A percentile compares a stretch with the other conserved stretches of the same genome.
These are phyloP conservation scores for Pleurotus giganteus DNA, from an alignment of 768 basidiomycete species.

Conservation along the genomic window DNA sequence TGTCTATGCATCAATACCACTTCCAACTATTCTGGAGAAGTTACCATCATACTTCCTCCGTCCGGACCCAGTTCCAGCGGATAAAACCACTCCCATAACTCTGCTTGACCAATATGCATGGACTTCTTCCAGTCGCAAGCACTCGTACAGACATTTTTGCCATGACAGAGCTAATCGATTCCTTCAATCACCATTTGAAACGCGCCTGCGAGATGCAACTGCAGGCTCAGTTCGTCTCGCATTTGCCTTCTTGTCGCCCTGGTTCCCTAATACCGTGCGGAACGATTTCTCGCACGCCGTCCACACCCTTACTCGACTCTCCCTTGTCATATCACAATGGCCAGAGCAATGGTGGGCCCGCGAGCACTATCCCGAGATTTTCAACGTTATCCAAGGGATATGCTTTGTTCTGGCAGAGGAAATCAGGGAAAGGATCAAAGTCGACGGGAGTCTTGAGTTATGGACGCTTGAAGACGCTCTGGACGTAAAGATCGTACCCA, in stretches of 20 bases:
- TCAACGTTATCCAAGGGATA: conserved; percentile 55
- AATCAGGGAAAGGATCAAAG: conserved; percentile 49
- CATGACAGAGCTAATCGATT: conserved; percentile 66
- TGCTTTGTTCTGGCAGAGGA: conserved; percentile 65
- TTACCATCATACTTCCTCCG: conserved; percentile 70
- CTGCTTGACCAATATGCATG: conserved; percentile 39
- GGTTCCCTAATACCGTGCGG: conserved; percentile 55
- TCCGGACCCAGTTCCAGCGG: conserved; percentile 21
- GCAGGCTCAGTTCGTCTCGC: conserved; percentile 67
- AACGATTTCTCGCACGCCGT: conserved; percentile 35
- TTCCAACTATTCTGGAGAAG: conserved; percentile 59
- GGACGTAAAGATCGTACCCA: background rate
- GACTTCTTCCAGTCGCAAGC: conserved; percentile 59
- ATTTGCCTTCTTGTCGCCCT: conserved; percentile 63
- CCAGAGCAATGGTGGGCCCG: conserved; percentile 67
- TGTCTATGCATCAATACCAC: conserved; percentile 67
- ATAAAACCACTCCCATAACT: conserved; percentile 18
- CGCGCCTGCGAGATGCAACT: conserved; percentile 63
- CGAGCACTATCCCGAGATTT: conserved; percentile 57
- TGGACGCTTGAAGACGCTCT: conserved; percentile 1
- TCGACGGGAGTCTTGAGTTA: conserved; percentile 12
- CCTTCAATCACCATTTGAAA: conserved; percentile 50
- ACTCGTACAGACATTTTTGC: conserved; percentile 69
- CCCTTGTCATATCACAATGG: conserved; percentile 59
- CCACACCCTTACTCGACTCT: conserved; percentile 34